phyloP scores from a whole-genome alignment of 1,284 basidiomycete species.

The Ceratobasidium theobromae region DNA sequence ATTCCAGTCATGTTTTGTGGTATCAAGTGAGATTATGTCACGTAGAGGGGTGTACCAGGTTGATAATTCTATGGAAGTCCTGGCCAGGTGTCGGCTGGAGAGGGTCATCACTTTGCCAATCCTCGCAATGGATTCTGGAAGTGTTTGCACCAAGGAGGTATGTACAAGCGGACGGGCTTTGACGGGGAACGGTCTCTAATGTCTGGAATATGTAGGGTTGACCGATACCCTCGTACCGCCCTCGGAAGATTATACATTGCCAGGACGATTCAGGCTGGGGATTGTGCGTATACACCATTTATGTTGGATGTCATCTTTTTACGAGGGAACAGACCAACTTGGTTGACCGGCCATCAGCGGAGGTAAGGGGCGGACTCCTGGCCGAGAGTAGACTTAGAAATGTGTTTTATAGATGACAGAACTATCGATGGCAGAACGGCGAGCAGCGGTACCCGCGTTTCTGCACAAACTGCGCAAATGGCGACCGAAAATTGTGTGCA shows the following conservation, averaged over 20 bases:
- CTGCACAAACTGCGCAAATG: slow-evolving; percentile 57
- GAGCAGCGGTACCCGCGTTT: slow-evolving; percentile 52
- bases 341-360: slow-evolving; percentile 57
- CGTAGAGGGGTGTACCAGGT: too few relatives aligned
- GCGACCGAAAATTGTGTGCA: slow-evolving; percentile 64
- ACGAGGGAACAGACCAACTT: slow-evolving; percentile 56
- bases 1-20: slow-evolving; percentile 62
- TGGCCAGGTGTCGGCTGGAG: slow-evolving; percentile 58
- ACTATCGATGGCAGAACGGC: slow-evolving; percentile 56
- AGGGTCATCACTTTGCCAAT: slow-evolving; percentile 71
- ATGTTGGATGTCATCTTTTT: not conserved
- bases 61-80: too few relatives aligned
- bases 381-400: not conserved
- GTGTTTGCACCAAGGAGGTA: slow-evolving; percentile 57
- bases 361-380: slow-evolving; percentile 43
- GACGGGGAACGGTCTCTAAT: not conserved
- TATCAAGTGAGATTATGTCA: slow-evolving; percentile 56
- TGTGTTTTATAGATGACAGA: slow-evolving; percentile 54
- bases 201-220: slow-evolving; percentile 47
- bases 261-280: slow-evolving; percentile 53
- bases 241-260: slow-evolving; percentile 51
- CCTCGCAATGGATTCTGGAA: slow-evolving; percentile 70
- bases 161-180: slow-evolving; percentile 17
- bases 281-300: slow-evolving; percentile 46
- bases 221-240: slow-evolving; percentile 52